phyloP scores from a whole-genome alignment of 2,329 filamentous ascomycete genomes.

The Samsoniella hepiali region DNA sequence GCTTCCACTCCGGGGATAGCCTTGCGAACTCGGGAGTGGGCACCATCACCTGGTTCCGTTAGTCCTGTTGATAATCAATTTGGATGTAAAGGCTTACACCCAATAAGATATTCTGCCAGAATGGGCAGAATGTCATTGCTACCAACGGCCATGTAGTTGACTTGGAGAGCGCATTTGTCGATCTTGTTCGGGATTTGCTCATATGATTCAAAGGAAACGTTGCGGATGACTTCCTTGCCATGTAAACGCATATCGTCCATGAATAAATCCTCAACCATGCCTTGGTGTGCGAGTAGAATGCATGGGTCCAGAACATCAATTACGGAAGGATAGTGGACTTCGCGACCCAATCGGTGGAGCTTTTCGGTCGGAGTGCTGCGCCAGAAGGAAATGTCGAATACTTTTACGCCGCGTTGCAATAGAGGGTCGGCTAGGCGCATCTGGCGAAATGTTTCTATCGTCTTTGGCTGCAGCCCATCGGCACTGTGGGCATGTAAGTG shows the following conservation, averaged over 20 bases:
- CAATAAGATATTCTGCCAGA: constrained; percentile 62
- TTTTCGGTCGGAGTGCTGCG: constrained; percentile 48
- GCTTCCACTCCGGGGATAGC: constrained; percentile 57
- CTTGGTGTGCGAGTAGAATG: constrained; percentile 64
- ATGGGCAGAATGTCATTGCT: constrained; percentile 50
- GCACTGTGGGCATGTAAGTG: constrained; percentile 40
- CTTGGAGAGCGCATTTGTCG: constrained; percentile 41
- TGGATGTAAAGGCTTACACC: constrained; percentile 46
- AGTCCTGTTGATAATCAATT: neutral
- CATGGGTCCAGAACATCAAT: constrained; percentile 57
- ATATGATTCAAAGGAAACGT: constrained; percentile 61
- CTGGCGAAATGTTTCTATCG: constrained; percentile 72
- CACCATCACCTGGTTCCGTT: constrained; percentile 55
- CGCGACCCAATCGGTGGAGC: constrained; percentile 59
- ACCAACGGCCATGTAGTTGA: constrained; percentile 51
- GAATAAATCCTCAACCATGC: constrained; percentile 70
- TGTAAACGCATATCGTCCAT: constrained; percentile 65
- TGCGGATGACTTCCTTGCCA: constrained; percentile 60
- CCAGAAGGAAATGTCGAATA: constrained; percentile 76
- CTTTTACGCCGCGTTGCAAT: constrained; percentile 62
- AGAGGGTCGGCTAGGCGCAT: constrained; percentile 69
- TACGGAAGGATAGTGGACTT: constrained; percentile 65
- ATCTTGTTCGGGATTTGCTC: constrained; percentile 42
- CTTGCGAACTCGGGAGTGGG: constrained; percentile 66
- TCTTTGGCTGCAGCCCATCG: constrained; percentile 74